These are phyloP conservation scores for Neonectria sp. DNA, from an alignment of 2,329 filamentous ascomycete genomes.

Conservation along the genomic window DNA sequence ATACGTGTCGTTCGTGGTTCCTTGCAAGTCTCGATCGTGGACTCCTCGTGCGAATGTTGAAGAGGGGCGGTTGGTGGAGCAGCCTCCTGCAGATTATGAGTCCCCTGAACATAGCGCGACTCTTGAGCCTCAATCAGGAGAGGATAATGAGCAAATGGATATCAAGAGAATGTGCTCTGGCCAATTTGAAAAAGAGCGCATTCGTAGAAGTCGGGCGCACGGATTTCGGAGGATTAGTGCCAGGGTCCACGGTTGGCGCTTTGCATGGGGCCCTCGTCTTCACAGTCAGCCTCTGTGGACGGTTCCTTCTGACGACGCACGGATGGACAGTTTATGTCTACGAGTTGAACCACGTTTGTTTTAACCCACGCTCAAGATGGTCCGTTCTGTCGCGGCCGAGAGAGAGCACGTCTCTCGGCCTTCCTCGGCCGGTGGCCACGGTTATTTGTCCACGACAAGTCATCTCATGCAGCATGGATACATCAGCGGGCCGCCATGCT, in stretches of 20 bases:
- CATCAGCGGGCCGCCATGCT: slow-evolving; percentile 67
- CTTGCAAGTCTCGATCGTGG: slow-evolving; percentile 66
- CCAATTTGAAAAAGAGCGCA: slow-evolving; percentile 37
- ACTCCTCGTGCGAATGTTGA: slow-evolving; percentile 68
- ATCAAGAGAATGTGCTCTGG: slow-evolving; percentile 56
- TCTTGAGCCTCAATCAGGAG: slow-evolving; percentile 42
- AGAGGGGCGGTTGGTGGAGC: slow-evolving; percentile 68
- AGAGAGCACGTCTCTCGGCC: slow-evolving; percentile 42
- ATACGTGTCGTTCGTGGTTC: slow-evolving; percentile 74
- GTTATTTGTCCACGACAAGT: slow-evolving; percentile 71
- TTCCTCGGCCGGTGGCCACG: slow-evolving; percentile 62
- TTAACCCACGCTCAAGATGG: slow-evolving; percentile 40
- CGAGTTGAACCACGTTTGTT: slow-evolving; percentile 56
- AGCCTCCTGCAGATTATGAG: slow-evolving; percentile 49
- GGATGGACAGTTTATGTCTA: slow-evolving; percentile 72
- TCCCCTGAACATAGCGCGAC: slow-evolving; percentile 35
- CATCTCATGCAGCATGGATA: slow-evolving; percentile 74
- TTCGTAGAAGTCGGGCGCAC: slow-evolving; percentile 53
- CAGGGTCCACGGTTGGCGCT: slow-evolving; percentile 42
- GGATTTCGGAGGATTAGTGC: slow-evolving; percentile 55
- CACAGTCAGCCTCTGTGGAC: slow-evolving; percentile 70
- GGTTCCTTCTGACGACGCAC: slow-evolving; percentile 69
- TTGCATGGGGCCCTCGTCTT: slow-evolving; percentile 55
- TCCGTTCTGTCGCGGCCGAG: slow-evolving; percentile 45
- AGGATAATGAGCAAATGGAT: slow-evolving; percentile 59